A percentile compares a stretch with the other conserved stretches of the same genome.
Conservation (phyloP, 352 stramenopile genomes). For the Pythium sukuiense region DNA sequence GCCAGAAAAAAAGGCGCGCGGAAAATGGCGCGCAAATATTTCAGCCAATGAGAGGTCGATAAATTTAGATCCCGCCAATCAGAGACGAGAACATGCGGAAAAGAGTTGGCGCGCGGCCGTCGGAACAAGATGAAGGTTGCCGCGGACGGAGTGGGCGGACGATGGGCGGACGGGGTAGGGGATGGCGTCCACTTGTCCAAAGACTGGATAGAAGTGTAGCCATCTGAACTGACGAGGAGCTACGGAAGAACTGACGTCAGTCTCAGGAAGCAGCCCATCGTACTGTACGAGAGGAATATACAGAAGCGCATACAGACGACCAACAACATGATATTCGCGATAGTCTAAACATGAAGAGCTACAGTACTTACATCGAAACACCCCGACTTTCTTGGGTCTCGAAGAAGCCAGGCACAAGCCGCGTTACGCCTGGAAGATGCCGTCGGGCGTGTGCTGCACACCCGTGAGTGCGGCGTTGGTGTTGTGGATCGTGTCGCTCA, state of each 20-base stretch:
- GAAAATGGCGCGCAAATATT: conserved; percentile 23
- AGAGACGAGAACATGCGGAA: not conserved
- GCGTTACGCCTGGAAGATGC: conserved; percentile 5
- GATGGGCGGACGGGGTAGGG: not conserved
- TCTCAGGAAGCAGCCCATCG: not conserved
- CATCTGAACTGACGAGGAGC: not conserved
- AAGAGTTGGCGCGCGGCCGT: conserved; percentile 8
- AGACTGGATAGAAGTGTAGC: conserved; percentile 4
- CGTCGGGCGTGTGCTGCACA: conserved; percentile 5
- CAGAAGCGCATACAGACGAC: not conserved
- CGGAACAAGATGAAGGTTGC: conserved; percentile 1
- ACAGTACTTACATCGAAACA: not conserved
- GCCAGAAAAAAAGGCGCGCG: conserved; percentile 27
- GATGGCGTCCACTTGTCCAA: not conserved
- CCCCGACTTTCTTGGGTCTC: too few species aligned
- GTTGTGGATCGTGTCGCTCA: conserved; percentile 9
- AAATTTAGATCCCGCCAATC: conserved; percentile 27
- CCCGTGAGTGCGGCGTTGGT: conserved; percentile 2
- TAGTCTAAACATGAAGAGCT: not conserved
- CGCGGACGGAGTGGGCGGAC: not conserved
- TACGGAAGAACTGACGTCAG: not conserved
- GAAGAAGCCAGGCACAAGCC: too few species aligned
- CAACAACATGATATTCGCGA: not conserved
- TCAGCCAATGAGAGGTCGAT: conserved; percentile 20
- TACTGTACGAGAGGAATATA: too few species aligned